phyloP scores from a whole-genome alignment of 192 early-diverging fungal species.

The Podila minutissima region DNA sequence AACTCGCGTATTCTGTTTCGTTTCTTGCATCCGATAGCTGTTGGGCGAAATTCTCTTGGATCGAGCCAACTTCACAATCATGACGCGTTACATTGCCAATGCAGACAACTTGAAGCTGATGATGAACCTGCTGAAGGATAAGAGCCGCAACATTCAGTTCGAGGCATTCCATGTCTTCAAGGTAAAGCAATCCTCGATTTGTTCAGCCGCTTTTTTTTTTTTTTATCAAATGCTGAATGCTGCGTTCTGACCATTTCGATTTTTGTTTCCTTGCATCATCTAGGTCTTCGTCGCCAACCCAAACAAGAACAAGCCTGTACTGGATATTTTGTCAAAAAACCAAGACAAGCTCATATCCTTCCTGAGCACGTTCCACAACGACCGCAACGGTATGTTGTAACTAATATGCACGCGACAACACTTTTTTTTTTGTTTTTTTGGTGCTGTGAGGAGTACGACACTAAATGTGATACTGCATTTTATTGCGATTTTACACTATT shows the following conservation, averaged over 20 bases:
- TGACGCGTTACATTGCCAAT: conserved; percentile 93
- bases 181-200: conserved; percentile 54
- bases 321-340: conserved; percentile 93
- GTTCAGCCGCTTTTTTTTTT: too few relatives aligned
- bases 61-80: conserved; percentile 92
- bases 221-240: background rate
- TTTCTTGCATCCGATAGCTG: conserved; percentile 60
- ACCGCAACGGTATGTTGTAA: conserved; percentile 78
- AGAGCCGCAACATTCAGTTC: conserved; percentile 98
- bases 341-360: conserved; percentile 90
- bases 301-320: conserved; percentile 91
- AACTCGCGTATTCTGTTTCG: background rate
- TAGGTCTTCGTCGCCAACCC: conserved; percentile 99
- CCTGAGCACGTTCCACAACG: conserved; percentile 93
- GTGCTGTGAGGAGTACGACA: background rate
- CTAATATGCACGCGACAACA: background rate
- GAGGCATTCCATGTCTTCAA: conserved; percentile 99
- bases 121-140: conserved; percentile 96
- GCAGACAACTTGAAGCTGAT: conserved; percentile 96
- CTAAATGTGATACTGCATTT: background rate
- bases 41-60: conserved; percentile 98
- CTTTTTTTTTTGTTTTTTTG: background rate
- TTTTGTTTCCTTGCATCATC: background rate
- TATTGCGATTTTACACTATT: background rate
- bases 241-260: background rate